These are phyloP conservation scores for Porcisia hertigi DNA, from an alignment of 208 protist species.

Conservation along the genomic window DNA sequence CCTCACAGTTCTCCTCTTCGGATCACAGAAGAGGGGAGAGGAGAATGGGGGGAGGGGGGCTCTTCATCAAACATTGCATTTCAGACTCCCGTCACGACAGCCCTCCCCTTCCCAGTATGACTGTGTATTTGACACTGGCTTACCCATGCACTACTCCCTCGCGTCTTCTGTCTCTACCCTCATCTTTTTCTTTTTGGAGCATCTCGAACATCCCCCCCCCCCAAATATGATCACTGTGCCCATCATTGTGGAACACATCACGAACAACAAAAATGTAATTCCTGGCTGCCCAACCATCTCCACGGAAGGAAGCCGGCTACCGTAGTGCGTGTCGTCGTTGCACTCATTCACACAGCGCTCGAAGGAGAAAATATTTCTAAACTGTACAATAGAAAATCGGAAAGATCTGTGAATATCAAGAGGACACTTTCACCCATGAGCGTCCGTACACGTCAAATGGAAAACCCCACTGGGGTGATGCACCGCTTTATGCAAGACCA, in stretches of 20 bases:
- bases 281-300: neutral
- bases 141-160: neutral
- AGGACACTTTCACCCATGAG: conserved; percentile 20
- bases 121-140: neutral
- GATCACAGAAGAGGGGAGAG: no score
- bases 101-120: neutral
- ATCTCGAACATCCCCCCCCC: neutral
- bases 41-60: no score
- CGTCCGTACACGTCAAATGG: conserved; percentile 76
- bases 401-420: neutral
- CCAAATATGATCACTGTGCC: neutral
- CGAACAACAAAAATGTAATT: no score
- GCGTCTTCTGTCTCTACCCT: neutral
- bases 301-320: neutral
- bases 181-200: neutral
- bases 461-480: conserved; percentile 72
- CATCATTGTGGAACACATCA: neutral
- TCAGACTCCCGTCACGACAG: neutral
- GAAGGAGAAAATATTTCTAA: neutral
- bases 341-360: neutral
- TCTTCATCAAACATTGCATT: neutral
- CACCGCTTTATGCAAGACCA: conserved; percentile 78
- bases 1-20: neutral
- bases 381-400: neutral
- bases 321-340: neutral